Evolutionary conservation across 768 basidiomycete genomes (phyloP).

Genomic region (Kwoniella dejecticola): DNA sequence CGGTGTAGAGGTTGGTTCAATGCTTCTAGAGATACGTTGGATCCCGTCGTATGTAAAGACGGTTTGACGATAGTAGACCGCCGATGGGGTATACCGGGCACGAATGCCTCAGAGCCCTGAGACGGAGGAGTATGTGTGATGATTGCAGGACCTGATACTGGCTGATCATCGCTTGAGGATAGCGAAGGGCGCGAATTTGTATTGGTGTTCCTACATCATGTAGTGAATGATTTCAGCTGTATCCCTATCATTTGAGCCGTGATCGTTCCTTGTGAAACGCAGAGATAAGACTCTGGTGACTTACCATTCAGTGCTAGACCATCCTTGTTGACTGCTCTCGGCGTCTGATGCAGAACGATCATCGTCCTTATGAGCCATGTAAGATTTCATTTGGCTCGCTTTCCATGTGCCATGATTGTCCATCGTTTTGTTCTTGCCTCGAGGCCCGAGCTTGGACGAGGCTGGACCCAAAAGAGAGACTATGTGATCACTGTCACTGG

Average conservation of each 20-base stretch:
- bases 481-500: no score
- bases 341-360: conserved; percentile 37
- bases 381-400: not conserved
- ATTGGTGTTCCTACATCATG: conserved; percentile 20
- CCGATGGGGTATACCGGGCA: conserved; percentile 19
- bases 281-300: conserved; percentile 12
- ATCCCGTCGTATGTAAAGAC: conserved; percentile 30
- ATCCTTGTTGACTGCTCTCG: conserved; percentile 39
- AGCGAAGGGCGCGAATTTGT: conserved; percentile 28
- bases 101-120: not conserved
- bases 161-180: conserved; percentile 30
- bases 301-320: conserved; percentile 49
- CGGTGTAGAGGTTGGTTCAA: conserved; percentile 11
- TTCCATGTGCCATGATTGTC: conserved; percentile 6
- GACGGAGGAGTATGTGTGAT: conserved; percentile 12
- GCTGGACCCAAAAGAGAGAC: no score
- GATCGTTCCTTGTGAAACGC: not conserved
- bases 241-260: not conserved
- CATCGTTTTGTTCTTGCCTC: not conserved
- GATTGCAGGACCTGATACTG: not conserved
- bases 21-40: conserved; percentile 27
- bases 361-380: conserved; percentile 1
- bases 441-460: conserved; percentile 1
- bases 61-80: conserved; percentile 21
- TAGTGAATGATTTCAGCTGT: not conserved